Evolutionary conservation across 768 basidiomycete genomes (phyloP), one percentile per base, ranked within the genome.

Genomic region (Steccherinum ochraceum): DNA sequence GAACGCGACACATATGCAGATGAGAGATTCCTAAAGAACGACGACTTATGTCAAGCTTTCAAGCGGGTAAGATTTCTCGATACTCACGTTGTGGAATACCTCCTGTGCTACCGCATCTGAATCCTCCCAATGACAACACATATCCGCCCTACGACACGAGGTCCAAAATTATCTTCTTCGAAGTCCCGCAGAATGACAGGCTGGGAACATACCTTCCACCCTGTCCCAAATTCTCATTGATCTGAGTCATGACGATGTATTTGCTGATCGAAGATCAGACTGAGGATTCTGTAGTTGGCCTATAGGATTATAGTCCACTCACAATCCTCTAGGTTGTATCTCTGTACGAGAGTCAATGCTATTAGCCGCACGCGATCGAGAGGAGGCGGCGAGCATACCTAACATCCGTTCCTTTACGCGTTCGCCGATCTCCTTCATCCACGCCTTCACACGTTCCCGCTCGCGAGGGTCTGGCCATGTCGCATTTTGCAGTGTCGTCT

Each of bases 91-190:
- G 44, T 75, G 74, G 69, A 78, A 89, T 63, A 92, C 73, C 67
- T 92, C 89, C 65, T 89, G 83, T 40, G 82, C 76, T 52, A 89
- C 81, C 46, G 76, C 72, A 62, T 93, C 90, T 48, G 80, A 78
- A 56, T 92, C 89, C 70, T 93, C 89, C 89, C 89, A 93, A 61
- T 93, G 90, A 55, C 86, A 89, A 45, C 77, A 78, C 69, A 93
- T 79, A 65, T 88, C 87, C 44, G 85, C 87, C 58, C 89, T 91
- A 56, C 30, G 50, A 49, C 30, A 19, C 11, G 20, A 19, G n/a
- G 49, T 45, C 40, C 24, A 35, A 19, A 40, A 46, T 46, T 3
- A 40, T 13, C 12, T 23, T 18, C 23, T 44, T 18, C 39, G 12
- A 35, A 11, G 39, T 26, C 18, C 11, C n/a, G 11, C 16, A 26